phyloP scores from a whole-genome alignment of 768 basidiomycete genomes.

The Rhizopogon rudus region DNA sequence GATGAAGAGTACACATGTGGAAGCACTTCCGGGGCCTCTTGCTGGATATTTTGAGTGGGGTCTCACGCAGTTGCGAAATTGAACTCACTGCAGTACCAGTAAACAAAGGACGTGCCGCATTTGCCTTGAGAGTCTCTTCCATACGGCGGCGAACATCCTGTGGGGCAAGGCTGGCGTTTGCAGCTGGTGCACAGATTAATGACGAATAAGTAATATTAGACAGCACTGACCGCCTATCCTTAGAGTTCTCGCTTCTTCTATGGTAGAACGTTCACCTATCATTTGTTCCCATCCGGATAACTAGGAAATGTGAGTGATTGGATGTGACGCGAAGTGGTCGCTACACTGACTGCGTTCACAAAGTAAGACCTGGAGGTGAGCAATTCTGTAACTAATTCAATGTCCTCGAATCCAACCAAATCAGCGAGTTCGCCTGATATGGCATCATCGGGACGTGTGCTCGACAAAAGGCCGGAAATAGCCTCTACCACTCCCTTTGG shows the following conservation, averaged over 20 bases:
- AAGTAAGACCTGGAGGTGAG: constrained; percentile 50
- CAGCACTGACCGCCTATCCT: not conserved
- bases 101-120: constrained; percentile 64
- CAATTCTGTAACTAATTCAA: constrained; percentile 74
- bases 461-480: constrained; percentile 39
- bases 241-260: not conserved
- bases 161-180: constrained; percentile 29
- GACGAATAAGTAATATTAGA: not conserved
- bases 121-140: constrained; percentile 53
- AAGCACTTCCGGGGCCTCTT: constrained; percentile 52
- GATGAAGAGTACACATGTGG: constrained; percentile 89
- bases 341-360: constrained; percentile 40
- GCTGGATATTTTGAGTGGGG: constrained; percentile 29
- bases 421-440: constrained; percentile 79
- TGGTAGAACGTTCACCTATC: not conserved
- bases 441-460: constrained; percentile 52
- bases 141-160: constrained; percentile 56
- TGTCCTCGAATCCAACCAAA: constrained; percentile 76
- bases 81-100: constrained; percentile 45
- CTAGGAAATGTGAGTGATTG: not conserved
- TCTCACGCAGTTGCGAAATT: not conserved
- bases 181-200: not conserved
- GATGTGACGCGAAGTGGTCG: not conserved
- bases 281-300: not conserved
- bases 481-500: constrained; percentile 6